phyloP scores from a whole-genome alignment of 2,329 filamentous ascomycete genomes.

The Thermothelomyces thermophilus region DNA sequence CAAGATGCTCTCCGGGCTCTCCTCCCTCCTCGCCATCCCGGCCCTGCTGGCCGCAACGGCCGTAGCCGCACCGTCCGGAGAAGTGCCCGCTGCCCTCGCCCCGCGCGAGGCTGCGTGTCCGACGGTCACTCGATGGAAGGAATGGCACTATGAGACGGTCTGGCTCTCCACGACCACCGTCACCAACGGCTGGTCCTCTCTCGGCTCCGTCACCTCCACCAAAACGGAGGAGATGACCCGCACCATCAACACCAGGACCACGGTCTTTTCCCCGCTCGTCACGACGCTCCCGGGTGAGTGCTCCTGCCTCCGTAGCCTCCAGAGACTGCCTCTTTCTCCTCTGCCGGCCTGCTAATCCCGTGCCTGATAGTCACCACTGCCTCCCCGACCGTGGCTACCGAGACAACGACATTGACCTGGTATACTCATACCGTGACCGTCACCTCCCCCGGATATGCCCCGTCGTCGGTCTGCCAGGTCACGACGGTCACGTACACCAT shows the following conservation, averaged over 20 bases:
- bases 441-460: slow-evolving; percentile 6
- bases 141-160: not conserved
- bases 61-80: slow-evolving; percentile 1
- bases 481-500: slow-evolving; percentile 8
- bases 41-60: slow-evolving; percentile 4
- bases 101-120: slow-evolving; percentile 1
- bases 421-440: not conserved
- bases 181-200: slow-evolving; percentile 5
- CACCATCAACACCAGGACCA: not conserved
- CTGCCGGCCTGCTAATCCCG: not conserved
- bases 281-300: slow-evolving; percentile 12
- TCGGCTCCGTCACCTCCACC: slow-evolving; percentile 9
- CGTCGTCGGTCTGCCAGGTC: not conserved
- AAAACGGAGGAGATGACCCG: slow-evolving; percentile 5
- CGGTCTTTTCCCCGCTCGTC: slow-evolving; percentile 3
- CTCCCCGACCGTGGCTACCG: not conserved
- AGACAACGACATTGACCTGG: not conserved
- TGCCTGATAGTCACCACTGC: slow-evolving; percentile 1
- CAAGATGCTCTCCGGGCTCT: slow-evolving; percentile 4
- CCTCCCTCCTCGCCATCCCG: slow-evolving; percentile 5
- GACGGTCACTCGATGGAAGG: not conserved
- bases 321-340: too few relatives aligned
- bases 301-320: too few relatives aligned
- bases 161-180: slow-evolving; percentile 10
- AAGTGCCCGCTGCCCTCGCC: slow-evolving; percentile 4